Conservation (phyloP, 2,329 filamentous ascomycete species). For the Didymellaceae sp. region DNA sequence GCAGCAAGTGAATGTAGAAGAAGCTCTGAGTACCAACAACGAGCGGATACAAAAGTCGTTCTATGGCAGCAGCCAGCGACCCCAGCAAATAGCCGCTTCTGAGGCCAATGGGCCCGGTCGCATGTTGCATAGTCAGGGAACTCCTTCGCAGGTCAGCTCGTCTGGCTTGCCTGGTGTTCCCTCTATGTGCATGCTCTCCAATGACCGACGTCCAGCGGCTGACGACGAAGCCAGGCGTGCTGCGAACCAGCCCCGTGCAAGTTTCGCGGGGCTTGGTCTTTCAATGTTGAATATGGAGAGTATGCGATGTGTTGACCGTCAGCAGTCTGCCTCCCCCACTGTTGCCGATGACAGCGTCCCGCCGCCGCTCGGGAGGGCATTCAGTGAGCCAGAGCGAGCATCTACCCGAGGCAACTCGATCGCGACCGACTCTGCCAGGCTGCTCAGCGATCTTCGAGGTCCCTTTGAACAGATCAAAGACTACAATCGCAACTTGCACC, state of each 20-base stretch:
- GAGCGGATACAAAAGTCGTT: constrained; percentile 21
- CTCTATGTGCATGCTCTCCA: constrained; percentile 47
- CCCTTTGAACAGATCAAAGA: constrained; percentile 36
- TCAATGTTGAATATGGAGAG: constrained; percentile 40
- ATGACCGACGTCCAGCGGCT: constrained; percentile 39
- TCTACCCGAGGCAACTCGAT: constrained; percentile 31
- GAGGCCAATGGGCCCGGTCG: constrained; percentile 28
- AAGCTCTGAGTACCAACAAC: constrained; percentile 12
- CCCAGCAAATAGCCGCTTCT: constrained; percentile 22
- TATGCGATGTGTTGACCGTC: constrained; percentile 30
- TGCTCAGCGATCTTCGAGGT: constrained; percentile 26
- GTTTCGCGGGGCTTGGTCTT: constrained; percentile 41
- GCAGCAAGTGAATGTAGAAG: constrained; percentile 18
- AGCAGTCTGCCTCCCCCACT: constrained; percentile 42
- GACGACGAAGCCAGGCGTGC: constrained; percentile 31
- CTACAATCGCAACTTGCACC: constrained; percentile 42
- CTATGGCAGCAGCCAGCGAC: constrained; percentile 21
- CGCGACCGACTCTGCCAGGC: constrained; percentile 20
- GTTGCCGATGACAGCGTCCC: constrained; percentile 33
- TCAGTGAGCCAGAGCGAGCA: constrained; percentile 25
- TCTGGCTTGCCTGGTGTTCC: constrained; percentile 46
- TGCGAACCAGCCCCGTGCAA: constrained; percentile 30
- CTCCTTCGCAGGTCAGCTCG: constrained; percentile 40
- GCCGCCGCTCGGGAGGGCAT: constrained; percentile 18
- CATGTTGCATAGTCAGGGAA: constrained; percentile 29